A percentile compares a stretch with the other conserved stretches of the same genome.
Evolutionary conservation across 2,329 filamentous ascomycete genomes (phyloP).

Genomic region (Xylariales sp.): DNA sequence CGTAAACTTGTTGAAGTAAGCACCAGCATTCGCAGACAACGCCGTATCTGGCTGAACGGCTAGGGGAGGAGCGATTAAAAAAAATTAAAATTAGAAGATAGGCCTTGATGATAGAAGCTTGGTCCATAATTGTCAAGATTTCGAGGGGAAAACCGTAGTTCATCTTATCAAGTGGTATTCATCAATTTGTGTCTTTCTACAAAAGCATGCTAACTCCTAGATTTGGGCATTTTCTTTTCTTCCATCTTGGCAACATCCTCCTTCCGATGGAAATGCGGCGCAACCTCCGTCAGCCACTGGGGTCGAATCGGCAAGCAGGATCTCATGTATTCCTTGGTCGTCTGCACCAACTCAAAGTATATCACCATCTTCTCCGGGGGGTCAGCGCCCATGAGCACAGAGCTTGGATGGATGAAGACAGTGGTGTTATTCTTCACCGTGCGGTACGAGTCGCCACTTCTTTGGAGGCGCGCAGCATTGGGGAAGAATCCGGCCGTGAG

Average conservation of each 20-base stretch:
- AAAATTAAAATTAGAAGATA: too few relatives aligned
- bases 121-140: too few relatives aligned
- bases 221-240: slow-evolving; percentile 70
- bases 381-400: slow-evolving; percentile 72
- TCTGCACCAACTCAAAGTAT: slow-evolving; percentile 79
- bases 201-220: slow-evolving; percentile 7
- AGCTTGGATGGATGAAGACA: slow-evolving; percentile 88
- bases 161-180: too few relatives aligned
- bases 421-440: slow-evolving; percentile 87
- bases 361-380: slow-evolving; percentile 78
- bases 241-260: slow-evolving; percentile 81
- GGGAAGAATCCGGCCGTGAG: slow-evolving; percentile 92
- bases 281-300: slow-evolving; percentile 82
- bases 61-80: too few relatives aligned
- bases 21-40: too few relatives aligned
- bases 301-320: slow-evolving; percentile 80
- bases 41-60: too few relatives aligned
- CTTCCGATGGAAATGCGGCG: slow-evolving; percentile 92
- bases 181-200: too few relatives aligned
- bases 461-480: slow-evolving; percentile 80
- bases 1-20: too few relatives aligned
- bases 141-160: too few relatives aligned
- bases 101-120: too few relatives aligned
- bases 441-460: slow-evolving; percentile 81
- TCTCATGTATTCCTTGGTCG: slow-evolving; percentile 89